Evolutionary conservation across 75 land plant species (phyloP), one percentile per base, ranked within the genome.

Genomic region (Selaginella moellendorffii): DNA sequence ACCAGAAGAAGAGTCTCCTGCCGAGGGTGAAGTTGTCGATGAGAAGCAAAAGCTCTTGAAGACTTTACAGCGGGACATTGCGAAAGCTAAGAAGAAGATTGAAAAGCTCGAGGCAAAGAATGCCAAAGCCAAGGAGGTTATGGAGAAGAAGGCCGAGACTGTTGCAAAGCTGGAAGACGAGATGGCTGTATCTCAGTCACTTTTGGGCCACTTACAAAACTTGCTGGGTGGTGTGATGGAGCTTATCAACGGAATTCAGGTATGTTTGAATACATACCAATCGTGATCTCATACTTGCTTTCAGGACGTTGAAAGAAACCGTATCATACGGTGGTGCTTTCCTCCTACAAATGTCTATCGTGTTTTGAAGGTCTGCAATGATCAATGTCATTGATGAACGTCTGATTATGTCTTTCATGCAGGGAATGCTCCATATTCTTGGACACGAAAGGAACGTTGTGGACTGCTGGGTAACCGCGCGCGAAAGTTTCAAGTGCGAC

Each of bases 31-130:
- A 42, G 20, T 2, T 42, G 24, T 65, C 28, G 51, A 65, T 46
- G 25, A 65, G 54, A 46, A 52, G 22, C 67, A 65, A 51, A 65
- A 65, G 54, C 27, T 18, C 19, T 46, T 65, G 21, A 27, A 22
- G 20, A 52, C 27, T 17, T 42, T 42, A 22, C 54, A 65, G 25
- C 31, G 51, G 67, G 24, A 65, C 1, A 21, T 65, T 23, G 53
- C 31, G 18, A 65, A 65, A 26, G 31, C 27, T 23, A 46, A 46
- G 54, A 46, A n/a, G 1, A 21, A 22, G 1, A 36, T 65, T 18
- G 54, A 42, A 24, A 65, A 65, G 54, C 67, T 36, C 27, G 53
- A 23, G 24, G 24, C 27, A 24, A 65, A 65, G 54, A 22, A 21
- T 24, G 18, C 1, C 2, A 65, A 65, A 36, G 46, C 46, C 5